These are phyloP conservation scores for Fusarium pseudocircinatum DNA, from an alignment of 2,329 filamentous ascomycete genomes.

Conservation along the genomic window DNA sequence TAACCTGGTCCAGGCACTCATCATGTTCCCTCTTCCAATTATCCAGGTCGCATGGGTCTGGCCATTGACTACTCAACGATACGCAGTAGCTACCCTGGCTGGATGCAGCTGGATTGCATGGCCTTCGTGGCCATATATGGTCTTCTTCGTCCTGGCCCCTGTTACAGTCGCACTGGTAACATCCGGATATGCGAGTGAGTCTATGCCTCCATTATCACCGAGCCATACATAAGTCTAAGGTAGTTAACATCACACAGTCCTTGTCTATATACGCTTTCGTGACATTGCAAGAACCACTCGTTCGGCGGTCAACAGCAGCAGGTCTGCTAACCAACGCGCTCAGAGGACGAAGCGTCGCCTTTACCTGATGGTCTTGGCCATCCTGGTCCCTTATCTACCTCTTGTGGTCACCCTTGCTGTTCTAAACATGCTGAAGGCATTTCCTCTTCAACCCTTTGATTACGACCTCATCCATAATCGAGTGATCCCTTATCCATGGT, in stretches of 20 bases:
- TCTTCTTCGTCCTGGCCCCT: conserved; percentile 60
- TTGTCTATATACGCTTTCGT: conserved; percentile 60
- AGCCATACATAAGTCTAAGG: background rate
- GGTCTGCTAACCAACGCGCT: conserved; percentile 52
- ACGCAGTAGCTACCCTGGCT: conserved; percentile 58
- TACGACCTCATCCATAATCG: conserved; percentile 55
- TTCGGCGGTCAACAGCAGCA: conserved; percentile 53
- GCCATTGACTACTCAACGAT: conserved; percentile 59
- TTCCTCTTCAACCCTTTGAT: conserved; percentile 49
- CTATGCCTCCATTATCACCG: background rate
- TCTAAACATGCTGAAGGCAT: conserved; percentile 51
- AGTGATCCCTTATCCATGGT: conserved; percentile 54
- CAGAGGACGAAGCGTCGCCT: conserved; percentile 62
- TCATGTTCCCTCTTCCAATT: conserved; percentile 65
- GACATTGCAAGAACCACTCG: conserved; percentile 55
- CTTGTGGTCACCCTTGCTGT: conserved; percentile 54
- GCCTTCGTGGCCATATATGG: conserved; percentile 57
- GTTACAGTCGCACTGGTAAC: conserved; percentile 56
- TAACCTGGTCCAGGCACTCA: conserved; percentile 58
- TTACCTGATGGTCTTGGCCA: conserved; percentile 64
- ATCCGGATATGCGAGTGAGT: conserved; percentile 60
- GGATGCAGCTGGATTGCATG: conserved; percentile 60
- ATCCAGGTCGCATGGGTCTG: conserved; percentile 60
- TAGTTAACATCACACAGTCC: conserved; percentile 44
- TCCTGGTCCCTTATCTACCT: conserved; percentile 63